phyloP scores from a whole-genome alignment of 106 monocot species.

The Agapanthus africanus region DNA sequence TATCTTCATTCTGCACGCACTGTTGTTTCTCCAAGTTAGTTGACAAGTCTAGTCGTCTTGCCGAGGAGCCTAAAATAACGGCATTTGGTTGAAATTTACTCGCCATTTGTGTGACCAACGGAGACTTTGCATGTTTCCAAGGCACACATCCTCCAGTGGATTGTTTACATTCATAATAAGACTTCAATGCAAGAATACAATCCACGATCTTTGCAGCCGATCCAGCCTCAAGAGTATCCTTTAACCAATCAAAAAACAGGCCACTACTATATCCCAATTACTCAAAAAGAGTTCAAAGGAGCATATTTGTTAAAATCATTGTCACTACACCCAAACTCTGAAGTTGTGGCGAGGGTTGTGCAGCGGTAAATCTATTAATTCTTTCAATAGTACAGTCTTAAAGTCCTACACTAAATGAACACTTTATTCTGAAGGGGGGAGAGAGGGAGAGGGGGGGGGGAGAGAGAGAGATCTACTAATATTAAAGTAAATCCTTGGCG shows the following conservation, averaged over 20 bases:
- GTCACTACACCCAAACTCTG: too few relatives aligned
- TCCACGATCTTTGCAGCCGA: conserved; percentile 62
- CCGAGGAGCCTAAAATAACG: conserved; percentile 18
- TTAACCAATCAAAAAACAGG: not conserved
- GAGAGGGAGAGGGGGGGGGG: too few relatives aligned
- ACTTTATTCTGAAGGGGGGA: too few relatives aligned
- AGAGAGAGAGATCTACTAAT: too few relatives aligned
- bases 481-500: too few relatives aligned
- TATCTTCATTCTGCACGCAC: conserved; percentile 16
- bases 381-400: too few relatives aligned
- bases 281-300: not conserved
- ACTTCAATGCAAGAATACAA: conserved; percentile 55
- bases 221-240: conserved; percentile 59
- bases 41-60: conserved; percentile 25
- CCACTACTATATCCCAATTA: too few relatives aligned
- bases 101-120: conserved; percentile 16
- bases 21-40: conserved; percentile 16
- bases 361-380: too few relatives aligned
- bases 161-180: conserved; percentile 44
- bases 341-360: too few relatives aligned
- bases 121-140: conserved; percentile 43
- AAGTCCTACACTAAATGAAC: too few relatives aligned
- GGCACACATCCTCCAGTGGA: conserved; percentile 23
- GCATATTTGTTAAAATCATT: too few relatives aligned
- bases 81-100: conserved; percentile 7